Evolutionary conservation across 2,329 filamentous ascomycete genomes (phyloP), one percentile per base, ranked within the genome.

Genomic region (Pyricularia grisea): DNA sequence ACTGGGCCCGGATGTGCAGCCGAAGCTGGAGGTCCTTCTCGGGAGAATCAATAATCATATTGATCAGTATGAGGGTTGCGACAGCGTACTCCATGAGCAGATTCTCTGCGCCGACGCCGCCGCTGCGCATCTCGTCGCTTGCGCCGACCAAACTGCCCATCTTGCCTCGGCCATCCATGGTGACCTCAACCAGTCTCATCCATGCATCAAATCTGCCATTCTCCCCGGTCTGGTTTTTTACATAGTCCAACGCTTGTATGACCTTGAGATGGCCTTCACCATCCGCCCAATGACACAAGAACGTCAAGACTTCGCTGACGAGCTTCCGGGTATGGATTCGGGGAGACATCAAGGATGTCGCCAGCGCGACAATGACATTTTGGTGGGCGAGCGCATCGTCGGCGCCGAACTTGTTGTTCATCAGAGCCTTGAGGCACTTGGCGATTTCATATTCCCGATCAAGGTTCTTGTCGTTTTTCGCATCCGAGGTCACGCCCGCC

Each of bases 331-430:
- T 98, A 66, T 93, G 95, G 70, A 99, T 84, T 67, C 95, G 89
- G 10, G 94, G 91, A 11, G 94, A 97, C 68, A 94, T 92, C 69
- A 99, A 84, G 50, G 93, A 97, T 27, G 89, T 93, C 67, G 91
- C 92, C 64, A 99, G 84, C 1, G 95, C 92, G 69, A 96, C 88
- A 72, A 97, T 90, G 72, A 98, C 92, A 76, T 94, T 92, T 76
- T 95, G 92, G 77, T 98, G 94, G 71, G 88, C 84, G 69, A 99
- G 84, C 23, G 95, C 95, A 84, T 99, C 94, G 77, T 99, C 95
- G 71, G 95, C 95, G 71, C 95, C 95, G 78, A 97, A 98, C 78
- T 97, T 97, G 86, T 97, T 99, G 87, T 99, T 99, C 91, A 98
- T 97, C 70, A 98, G 81, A 36, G 94, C 93, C 82, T 98, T 98